Evolutionary conservation across 768 basidiomycete species (phyloP).

Genomic region (Lentinula edodes): DNA sequence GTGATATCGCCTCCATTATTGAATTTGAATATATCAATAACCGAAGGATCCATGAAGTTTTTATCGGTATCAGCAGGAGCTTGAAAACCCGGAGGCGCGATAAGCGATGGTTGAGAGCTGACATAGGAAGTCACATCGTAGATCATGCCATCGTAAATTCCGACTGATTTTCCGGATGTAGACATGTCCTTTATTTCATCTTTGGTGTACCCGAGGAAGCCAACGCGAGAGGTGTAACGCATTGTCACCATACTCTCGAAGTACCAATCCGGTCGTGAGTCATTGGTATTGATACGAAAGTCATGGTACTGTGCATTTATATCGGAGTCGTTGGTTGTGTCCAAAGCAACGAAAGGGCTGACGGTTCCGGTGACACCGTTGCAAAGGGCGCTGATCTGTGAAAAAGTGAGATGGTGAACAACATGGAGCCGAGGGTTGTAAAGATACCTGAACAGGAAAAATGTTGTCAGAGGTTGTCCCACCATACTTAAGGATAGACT

Average conservation of each 20-base stretch:
- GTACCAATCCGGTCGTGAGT: constrained; percentile 97
- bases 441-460: constrained; percentile 87
- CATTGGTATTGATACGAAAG: constrained; percentile 84
- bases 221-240: constrained; percentile 84
- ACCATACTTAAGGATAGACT: constrained; percentile 78
- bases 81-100: constrained; percentile 41
- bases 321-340: constrained; percentile 73
- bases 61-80: constrained; percentile 34
- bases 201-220: constrained; percentile 82
- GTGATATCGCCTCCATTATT: constrained; percentile 78
- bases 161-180: constrained; percentile 55
- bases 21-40: constrained; percentile 73
- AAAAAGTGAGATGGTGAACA: constrained; percentile 1
- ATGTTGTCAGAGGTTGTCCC: constrained; percentile 67
- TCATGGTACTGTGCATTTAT: constrained; percentile 86
- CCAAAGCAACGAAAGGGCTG: constrained; percentile 77
- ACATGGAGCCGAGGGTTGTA: background rate
- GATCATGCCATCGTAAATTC: constrained; percentile 80
- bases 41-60: constrained; percentile 65
- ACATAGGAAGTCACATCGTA: constrained; percentile 88
- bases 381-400: constrained; percentile 86
- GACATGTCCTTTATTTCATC: constrained; percentile 72
- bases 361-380: constrained; percentile 78
- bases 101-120: constrained; percentile 54
- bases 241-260: constrained; percentile 90